Percentiles rank a stretch among this genome's conserved stretches.
phyloP scores from a whole-genome alignment of 2,329 filamentous ascomycete species.

The Calonectria pseudoturangicola region DNA sequence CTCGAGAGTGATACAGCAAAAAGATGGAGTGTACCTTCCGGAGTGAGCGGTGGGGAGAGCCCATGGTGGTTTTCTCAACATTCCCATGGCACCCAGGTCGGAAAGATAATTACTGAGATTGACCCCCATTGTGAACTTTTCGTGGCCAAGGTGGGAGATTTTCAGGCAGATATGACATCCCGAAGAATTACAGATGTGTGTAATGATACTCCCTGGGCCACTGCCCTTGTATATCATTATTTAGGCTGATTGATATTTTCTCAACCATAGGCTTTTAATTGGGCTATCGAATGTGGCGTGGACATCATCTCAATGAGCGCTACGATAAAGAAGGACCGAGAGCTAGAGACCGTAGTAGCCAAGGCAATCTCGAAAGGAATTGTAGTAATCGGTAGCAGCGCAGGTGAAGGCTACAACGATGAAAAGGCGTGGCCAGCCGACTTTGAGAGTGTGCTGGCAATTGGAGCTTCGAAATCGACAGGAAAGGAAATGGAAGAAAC shows the following conservation, averaged over 20 bases:
- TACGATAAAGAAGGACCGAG: not conserved
- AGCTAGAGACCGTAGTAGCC: not conserved
- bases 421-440: not conserved
- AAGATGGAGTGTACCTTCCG: too few species aligned
- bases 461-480: not conserved
- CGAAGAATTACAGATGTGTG: not conserved
- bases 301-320: not conserved
- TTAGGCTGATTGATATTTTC: not conserved
- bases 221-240: not conserved
- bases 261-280: not conserved
- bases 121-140: not conserved
- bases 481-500: not conserved
- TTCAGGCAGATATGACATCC: not conserved
- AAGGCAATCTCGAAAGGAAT: not conserved
- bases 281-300: not conserved
- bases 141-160: not conserved
- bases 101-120: not conserved
- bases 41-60: slow-evolving; percentile 11
- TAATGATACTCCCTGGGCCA: not conserved
- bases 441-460: not conserved
- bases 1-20: too few species aligned
- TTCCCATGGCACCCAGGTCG: not conserved
- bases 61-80: not conserved
- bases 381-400: not conserved
- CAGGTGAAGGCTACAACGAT: not conserved